These are phyloP conservation scores for Fraxinus baroniana DNA, from an alignment of 305 asterid species.

Conservation along the genomic window DNA sequence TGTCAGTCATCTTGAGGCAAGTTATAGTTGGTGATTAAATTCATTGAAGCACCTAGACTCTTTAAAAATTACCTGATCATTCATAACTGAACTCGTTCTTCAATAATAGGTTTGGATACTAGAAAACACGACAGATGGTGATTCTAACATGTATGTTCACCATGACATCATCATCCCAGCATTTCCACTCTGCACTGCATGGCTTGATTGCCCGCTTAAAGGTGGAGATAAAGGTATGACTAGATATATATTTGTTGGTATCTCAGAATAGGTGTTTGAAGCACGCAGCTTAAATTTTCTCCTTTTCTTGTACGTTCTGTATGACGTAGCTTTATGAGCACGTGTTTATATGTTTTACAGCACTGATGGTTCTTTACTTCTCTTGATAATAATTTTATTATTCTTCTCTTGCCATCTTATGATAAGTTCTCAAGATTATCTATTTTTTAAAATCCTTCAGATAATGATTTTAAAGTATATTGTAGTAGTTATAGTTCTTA, in stretches of 20 bases:
- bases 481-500: not conserved
- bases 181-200: slow-evolving; percentile 86
- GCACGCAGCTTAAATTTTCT: not conserved
- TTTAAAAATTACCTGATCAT: not conserved
- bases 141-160: slow-evolving; percentile 71
- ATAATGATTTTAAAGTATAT: not conserved
- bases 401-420: not conserved
- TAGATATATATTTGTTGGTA: not conserved
- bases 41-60: not conserved
- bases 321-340: not conserved
- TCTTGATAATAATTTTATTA: not conserved
- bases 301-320: not conserved
- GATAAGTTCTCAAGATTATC: not conserved
- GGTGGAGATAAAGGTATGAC: slow-evolving; percentile 74
- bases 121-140: slow-evolving; percentile 54
- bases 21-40: slow-evolving; percentile 29
- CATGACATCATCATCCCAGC: slow-evolving; percentile 85
- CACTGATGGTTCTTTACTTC: not conserved
- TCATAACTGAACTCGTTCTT: slow-evolving; percentile 18
- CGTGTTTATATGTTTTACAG: not conserved
- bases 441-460: not conserved
- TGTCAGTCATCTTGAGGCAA: slow-evolving; percentile 89
- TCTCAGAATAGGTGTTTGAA: not conserved
- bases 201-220: slow-evolving; percentile 88
- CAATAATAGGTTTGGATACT: slow-evolving; percentile 69